Percentiles rank a stretch among this genome's conserved stretches.
These are phyloP conservation scores for Obelidium mucronatum DNA, from an alignment of 192 early-diverging fungal genomes.

Conservation along the genomic window DNA sequence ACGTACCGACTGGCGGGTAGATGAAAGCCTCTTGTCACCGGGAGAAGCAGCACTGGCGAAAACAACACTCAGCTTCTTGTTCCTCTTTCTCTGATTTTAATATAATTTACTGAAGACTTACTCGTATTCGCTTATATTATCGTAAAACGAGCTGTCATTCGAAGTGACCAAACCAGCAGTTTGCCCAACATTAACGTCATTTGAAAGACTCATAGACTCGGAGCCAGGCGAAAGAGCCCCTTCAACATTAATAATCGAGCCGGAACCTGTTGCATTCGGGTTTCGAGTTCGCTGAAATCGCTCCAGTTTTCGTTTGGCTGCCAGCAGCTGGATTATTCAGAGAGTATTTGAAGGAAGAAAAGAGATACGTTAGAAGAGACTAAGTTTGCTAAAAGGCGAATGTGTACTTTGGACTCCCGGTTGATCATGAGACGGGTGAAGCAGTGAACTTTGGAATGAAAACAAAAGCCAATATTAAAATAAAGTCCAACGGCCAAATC, in stretches of 20 bases:
- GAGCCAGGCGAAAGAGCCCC: not conserved
- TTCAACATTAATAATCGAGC: not conserved
- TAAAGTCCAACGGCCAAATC: no score
- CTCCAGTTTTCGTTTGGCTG: constrained; percentile 35
- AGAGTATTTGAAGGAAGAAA: not conserved
- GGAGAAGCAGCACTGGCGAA: not conserved
- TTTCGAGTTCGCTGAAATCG: constrained; percentile 30
- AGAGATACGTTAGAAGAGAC: not conserved
- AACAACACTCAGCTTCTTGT: no score
- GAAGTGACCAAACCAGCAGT: not conserved
- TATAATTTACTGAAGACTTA: not conserved
- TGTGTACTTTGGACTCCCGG: not conserved
- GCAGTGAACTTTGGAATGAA: no score
- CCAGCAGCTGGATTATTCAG: constrained; percentile 14
- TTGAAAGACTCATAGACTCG: not conserved
- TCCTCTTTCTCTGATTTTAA: not conserved
- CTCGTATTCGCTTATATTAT: not conserved
- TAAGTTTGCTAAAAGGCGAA: not conserved
- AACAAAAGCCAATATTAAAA: no score
- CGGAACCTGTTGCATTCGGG: not conserved
- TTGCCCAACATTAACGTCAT: not conserved
- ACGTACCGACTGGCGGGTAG: not conserved
- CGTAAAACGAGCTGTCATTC: not conserved
- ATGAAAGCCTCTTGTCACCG: no score
- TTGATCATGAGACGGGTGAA: no score